Evolutionary conservation across 805 yeast species (phyloP), one percentile per base, ranked within the genome.

Genomic region (Yarrowia osloensis): DNA sequence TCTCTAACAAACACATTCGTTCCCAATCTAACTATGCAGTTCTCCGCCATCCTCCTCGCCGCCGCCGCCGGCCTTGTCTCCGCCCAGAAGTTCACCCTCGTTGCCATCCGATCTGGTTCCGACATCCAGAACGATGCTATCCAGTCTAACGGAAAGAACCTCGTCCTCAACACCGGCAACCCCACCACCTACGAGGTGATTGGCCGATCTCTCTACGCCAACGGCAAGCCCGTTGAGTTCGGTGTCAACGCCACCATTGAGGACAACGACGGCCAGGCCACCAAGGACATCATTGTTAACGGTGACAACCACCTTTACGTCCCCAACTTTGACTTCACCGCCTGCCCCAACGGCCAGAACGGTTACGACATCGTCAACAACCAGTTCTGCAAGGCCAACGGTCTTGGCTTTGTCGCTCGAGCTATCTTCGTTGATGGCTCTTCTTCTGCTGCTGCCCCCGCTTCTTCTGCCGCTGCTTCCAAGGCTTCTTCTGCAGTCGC

Each of bases 71-170:
- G 50, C 65, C 47, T 42, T 39, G 65, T 37, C 39, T 57, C 50
- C 35, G 55, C 66, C 44, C 46, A 62, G 55, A 46, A 44, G 44
- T 62, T 62, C 46, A 13, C n/a, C 17, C 55, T 62, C 15, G 35
- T 62, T 26, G 40, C 66, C 44, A 62, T 62, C 44, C 66, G 55
- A 17, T 62, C 66, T 26, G 66, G 66, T 15, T 62, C 66, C 37
- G 55, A 44, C 13, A 26, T 62, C 55, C 66, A 62, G 44, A 33
- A 46, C 66, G 35, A 31, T 24, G 13, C 66, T 35, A 47, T 62
- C 33, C 11, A 17, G 17, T 33, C 46, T 24, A n/a, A 62, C 15
- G 55, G 55, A 2, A 21, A 28, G 39, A n/a, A 26, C 26, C 65
- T 57, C 6, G 37, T 57, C 22, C 50, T 57, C 24, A 28, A 28